Percentiles rank a stretch among this genome's conserved stretches.
These are phyloP conservation scores for Fonsecaea multimorphosa DNA, from an alignment of 2,329 filamentous ascomycete species.

Conservation along the genomic window DNA sequence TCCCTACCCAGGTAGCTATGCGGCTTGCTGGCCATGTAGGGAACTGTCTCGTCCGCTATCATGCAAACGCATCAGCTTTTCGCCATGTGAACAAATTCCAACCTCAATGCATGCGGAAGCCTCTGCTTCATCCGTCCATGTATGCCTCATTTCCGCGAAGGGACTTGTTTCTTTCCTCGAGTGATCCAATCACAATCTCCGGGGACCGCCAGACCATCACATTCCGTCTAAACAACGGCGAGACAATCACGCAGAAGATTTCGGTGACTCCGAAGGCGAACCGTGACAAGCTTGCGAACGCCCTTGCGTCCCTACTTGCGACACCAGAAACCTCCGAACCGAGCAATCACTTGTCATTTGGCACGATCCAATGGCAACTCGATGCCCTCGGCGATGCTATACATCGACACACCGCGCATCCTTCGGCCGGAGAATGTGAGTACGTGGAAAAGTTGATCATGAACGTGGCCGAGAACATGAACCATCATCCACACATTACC, in stretches of 20 bases:
- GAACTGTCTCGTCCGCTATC: not conserved
- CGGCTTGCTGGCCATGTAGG: constrained; percentile 6
- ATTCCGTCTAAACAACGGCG: constrained; percentile 22
- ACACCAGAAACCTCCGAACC: not conserved
- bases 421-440: constrained; percentile 22
- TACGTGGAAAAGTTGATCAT: constrained; percentile 26
- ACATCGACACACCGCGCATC: constrained; percentile 31
- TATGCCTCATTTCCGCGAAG: constrained; percentile 2
- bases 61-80: not conserved
- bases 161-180: constrained; percentile 17
- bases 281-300: constrained; percentile 22
- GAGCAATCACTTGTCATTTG: constrained; percentile 17
- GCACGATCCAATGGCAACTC: constrained; percentile 31
- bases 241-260: constrained; percentile 23
- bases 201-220: constrained; percentile 25
- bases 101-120: not conserved
- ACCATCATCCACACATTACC: constrained; percentile 39
- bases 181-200: constrained; percentile 24
- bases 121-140: not conserved
- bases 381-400: constrained; percentile 37
- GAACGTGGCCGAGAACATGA: constrained; percentile 29
- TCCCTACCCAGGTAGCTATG: not conserved
- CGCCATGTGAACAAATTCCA: constrained; percentile 1
- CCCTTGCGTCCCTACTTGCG: constrained; percentile 22
- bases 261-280: constrained; percentile 30